Conservation (phyloP, 495 filamentous ascomycete species). For the Diplogelasinospora grovesii region DNA sequence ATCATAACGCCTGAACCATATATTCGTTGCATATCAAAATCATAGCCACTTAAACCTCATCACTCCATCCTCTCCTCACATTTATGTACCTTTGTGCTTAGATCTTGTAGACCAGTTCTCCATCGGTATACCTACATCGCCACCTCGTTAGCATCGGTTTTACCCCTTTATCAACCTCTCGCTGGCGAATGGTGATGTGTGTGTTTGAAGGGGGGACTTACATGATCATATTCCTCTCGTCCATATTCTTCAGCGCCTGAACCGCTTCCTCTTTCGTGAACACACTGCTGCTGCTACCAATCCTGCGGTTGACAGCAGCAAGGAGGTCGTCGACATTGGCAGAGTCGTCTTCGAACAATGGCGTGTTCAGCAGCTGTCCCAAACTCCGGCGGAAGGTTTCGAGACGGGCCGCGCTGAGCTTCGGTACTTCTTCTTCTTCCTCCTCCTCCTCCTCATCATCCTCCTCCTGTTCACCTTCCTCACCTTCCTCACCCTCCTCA, state of each 20-base stretch:
- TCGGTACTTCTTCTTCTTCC: slow-evolving; percentile 20
- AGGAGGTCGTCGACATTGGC: slow-evolving; percentile 70
- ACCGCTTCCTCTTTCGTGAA: slow-evolving; percentile 71
- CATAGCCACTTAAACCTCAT: not conserved
- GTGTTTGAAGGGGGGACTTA: slow-evolving; percentile 43
- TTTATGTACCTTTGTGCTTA: slow-evolving; percentile 9
- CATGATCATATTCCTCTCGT: slow-evolving; percentile 85
- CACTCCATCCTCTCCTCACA: not conserved
- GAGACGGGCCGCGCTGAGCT: slow-evolving; percentile 58
- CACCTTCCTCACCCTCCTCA: slow-evolving; percentile 10
- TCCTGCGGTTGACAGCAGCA: slow-evolving; percentile 66
- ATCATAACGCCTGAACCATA: no score
- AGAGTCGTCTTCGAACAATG: slow-evolving; percentile 73
- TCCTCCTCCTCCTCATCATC: slow-evolving; percentile 11
- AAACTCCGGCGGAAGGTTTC: slow-evolving; percentile 70
- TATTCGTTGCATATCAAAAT: no score
- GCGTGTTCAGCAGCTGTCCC: slow-evolving; percentile 70
- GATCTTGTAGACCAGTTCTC: slow-evolving; percentile 42
- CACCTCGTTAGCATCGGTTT: slow-evolving; percentile 20
- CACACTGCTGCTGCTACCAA: slow-evolving; percentile 43
- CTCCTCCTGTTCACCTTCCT: slow-evolving; percentile 14
- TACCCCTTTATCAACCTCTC: not conserved
- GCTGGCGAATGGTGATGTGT: no score
- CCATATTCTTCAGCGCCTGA: slow-evolving; percentile 70
- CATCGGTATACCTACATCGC: slow-evolving; percentile 36